Base-by-base conservation (phyloP, 2,329 filamentous ascomycete genomes). In the Lomentospora prolificans region DNA sequence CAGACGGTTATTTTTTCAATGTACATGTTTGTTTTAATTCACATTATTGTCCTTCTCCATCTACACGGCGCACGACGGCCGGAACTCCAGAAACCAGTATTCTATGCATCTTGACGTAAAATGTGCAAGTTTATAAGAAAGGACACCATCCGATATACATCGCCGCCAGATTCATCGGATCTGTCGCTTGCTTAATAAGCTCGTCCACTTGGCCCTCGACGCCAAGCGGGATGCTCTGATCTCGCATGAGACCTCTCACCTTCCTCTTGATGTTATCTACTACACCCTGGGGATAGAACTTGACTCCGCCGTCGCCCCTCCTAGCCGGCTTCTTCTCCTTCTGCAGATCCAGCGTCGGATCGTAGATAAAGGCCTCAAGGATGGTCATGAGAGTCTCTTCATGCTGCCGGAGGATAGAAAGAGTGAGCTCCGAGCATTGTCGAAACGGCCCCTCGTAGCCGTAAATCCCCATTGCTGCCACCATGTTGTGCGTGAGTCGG, bases 191-290 rank as follows among this genome's bases (percentile, higher is more conserved):
- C 66, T 86, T 82, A 62, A 99, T 94, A 69, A 99, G 71, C 70
- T 95, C 90, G 68, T 96, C 89, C n/a, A 96, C 94, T 73, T 99
- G 94, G 0, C 95, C 94, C 70, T 97, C 94, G 2, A 97, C 90
- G 27, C 90, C 90, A 59, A 99, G 74, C 46, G 94, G 92, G 56
- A 99, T 94, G 60, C 85, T 92, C 74, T 99, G 92, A 2, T 89
- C 86, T 3, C 85, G 83, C 63, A 96, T 73, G 64, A 96, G 75
- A 0, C 94, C 94, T 63, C 83, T 84, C 27, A 99, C 82, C 72
- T 97, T 97, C 53, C 85, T 82, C 65, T 85, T 82, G 61, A 99
- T 95, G 63, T 84, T 90, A 68, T 96, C 90, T 44, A 99, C 79
- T 53, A 97, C 94, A 63, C 88, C 90, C 63, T 77, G 76, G 28